These are phyloP conservation scores for Nemania bipapillata DNA, from an alignment of 2,329 filamentous ascomycete species.

Conservation along the genomic window DNA sequence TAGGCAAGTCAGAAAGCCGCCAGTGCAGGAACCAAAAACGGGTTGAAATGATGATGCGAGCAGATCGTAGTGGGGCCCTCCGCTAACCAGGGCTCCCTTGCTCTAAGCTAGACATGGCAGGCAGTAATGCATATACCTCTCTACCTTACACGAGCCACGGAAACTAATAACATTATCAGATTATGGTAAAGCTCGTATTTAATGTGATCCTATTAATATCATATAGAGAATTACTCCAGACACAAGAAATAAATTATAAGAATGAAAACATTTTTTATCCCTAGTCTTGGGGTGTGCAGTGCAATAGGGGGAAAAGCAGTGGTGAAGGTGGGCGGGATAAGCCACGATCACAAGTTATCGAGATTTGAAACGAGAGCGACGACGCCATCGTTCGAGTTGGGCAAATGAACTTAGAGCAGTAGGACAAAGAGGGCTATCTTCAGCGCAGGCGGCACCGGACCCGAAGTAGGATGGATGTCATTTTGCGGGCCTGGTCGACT, in stretches of 20 bases:
- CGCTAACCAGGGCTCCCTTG: conserved; percentile 7
- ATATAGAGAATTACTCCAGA: not conserved
- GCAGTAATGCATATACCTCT: not conserved
- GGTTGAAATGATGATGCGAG: conserved; percentile 18
- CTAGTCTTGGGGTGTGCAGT: not conserved
- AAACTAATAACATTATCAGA: conserved; percentile 17
- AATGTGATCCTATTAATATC: not conserved
- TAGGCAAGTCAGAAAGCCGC: conserved; percentile 9
- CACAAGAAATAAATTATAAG: not conserved
- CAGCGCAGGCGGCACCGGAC: not conserved
- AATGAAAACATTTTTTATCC: no score
- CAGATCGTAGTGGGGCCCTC: conserved; percentile 20
- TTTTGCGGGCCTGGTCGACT: conserved; percentile 17
- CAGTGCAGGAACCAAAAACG: conserved; percentile 18
- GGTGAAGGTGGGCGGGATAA: conserved; percentile 4
- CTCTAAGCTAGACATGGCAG: not conserved
- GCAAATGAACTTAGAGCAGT: not conserved
- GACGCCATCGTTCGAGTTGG: conserved; percentile 10
- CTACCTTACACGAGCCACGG: not conserved
- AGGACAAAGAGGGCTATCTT: not conserved
- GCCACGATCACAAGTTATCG: conserved; percentile 11
- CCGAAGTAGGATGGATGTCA: conserved; percentile 1
- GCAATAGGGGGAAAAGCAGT: not conserved
- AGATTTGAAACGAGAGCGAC: conserved; percentile 26
- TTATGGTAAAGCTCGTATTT: conserved; percentile 21